These are phyloP conservation scores for Juglanconis sp. DNA, from an alignment of 2,329 filamentous ascomycete species.

Conservation along the genomic window DNA sequence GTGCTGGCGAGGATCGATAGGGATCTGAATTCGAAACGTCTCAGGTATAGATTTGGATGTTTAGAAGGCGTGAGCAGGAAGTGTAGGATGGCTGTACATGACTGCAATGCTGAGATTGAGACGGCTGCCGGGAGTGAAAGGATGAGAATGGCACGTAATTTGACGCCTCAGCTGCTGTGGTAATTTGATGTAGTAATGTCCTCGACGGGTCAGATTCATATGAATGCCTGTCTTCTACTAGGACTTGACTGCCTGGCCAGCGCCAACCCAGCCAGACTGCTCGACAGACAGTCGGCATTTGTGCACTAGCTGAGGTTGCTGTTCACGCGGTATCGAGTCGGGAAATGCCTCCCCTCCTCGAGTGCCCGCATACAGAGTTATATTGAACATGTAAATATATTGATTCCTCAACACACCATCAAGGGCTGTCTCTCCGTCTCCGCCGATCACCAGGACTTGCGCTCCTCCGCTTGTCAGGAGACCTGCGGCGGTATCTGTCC, in stretches of 20 bases:
- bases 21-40: too few species aligned
- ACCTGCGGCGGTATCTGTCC: slow-evolving; percentile 29
- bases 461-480: slow-evolving; percentile 23
- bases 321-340: too few species aligned
- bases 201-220: too few species aligned
- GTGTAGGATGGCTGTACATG: neutral
- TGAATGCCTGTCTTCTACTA: too few species aligned
- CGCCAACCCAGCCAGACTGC: too few species aligned
- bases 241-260: too few species aligned
- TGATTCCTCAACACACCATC: neutral
- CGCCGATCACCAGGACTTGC: slow-evolving; percentile 8
- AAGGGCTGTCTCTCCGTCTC: neutral
- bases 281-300: too few species aligned
- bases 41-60: neutral
- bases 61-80: neutral
- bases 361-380: too few species aligned
- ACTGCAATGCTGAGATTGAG: neutral
- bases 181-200: neutral
- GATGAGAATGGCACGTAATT: neutral
- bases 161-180: neutral
- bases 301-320: too few species aligned
- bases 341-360: neutral
- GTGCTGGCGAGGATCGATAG: too few species aligned
- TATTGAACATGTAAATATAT: neutral
- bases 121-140: neutral